Evolutionary conservation across 2,329 filamentous ascomycete species (phyloP).

Genomic region (Rutstroemia sp.): DNA sequence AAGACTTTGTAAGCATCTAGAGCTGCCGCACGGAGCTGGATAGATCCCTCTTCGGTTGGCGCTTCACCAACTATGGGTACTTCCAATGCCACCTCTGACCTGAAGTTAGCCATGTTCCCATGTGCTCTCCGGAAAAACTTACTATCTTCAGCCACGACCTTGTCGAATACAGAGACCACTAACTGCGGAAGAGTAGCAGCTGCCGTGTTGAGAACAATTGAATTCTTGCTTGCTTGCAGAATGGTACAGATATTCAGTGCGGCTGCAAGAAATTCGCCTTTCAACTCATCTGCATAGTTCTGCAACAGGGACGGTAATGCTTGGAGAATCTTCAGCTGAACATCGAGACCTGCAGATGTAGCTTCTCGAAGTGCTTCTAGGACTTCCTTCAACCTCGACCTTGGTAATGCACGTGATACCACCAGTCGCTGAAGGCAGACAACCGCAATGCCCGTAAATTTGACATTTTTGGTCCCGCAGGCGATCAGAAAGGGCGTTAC

Average conservation of each 20-base stretch:
- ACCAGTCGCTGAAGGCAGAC: slow-evolving; percentile 85
- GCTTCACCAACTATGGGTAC: slow-evolving; percentile 58
- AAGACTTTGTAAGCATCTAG: slow-evolving; percentile 84
- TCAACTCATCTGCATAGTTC: slow-evolving; percentile 77
- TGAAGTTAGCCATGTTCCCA: slow-evolving; percentile 9
- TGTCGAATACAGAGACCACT: slow-evolving; percentile 87
- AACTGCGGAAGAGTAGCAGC: slow-evolving; percentile 95
- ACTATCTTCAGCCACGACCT: slow-evolving; percentile 78
- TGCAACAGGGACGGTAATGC: slow-evolving; percentile 83
- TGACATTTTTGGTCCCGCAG: slow-evolving; percentile 82
- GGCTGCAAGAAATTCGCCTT: slow-evolving; percentile 72
- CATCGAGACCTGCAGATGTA: slow-evolving; percentile 72
- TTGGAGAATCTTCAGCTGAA: slow-evolving; percentile 93
- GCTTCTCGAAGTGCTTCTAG: slow-evolving; percentile 83
- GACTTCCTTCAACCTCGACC: slow-evolving; percentile 74
- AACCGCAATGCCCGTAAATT: slow-evolving; percentile 81
- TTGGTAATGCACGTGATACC: slow-evolving; percentile 71
- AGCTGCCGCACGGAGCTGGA: slow-evolving; percentile 66
- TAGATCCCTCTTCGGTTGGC: slow-evolving; percentile 53
- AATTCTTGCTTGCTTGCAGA: slow-evolving; percentile 84
- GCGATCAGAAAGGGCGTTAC: slow-evolving; percentile 91
- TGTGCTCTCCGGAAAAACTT: slow-evolving; percentile 30
- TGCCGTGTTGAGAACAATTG: slow-evolving; percentile 90
- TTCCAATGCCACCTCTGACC: slow-evolving; percentile 35
- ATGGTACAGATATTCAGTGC: slow-evolving; percentile 87